These are phyloP conservation scores for Populus alba DNA, from an alignment of 345 rosid species.

Conservation along the genomic window DNA sequence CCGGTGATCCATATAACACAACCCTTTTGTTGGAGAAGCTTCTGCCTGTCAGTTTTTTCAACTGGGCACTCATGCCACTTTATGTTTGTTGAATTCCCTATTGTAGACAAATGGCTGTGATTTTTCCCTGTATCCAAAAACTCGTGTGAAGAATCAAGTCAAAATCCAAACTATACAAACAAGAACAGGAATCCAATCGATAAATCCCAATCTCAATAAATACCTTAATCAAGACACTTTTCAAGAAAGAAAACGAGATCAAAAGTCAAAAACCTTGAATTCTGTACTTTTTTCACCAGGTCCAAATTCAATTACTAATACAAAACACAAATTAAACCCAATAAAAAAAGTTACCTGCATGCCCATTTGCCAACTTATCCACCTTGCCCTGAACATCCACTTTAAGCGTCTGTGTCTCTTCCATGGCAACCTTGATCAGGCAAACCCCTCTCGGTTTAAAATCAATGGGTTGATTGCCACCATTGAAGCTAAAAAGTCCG, in stretches of 20 bases:
- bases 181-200: neutral
- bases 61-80: conserved; percentile 26
- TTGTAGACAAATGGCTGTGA: conserved; percentile 2
- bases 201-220: neutral
- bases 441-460: neutral
- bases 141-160: neutral
- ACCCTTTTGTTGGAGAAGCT: conserved; percentile 25
- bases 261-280: neutral
- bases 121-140: conserved; percentile 9
- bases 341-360: conserved; percentile 15
- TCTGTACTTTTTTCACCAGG: neutral
- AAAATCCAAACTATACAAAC: neutral
- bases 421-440: conserved; percentile 3
- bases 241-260: neutral
- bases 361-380: conserved; percentile 9
- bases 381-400: conserved; percentile 2
- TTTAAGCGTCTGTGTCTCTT: neutral
- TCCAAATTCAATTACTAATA: neutral
- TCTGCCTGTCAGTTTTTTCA: conserved; percentile 21
- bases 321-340: neutral
- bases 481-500: neutral
- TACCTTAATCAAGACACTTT: neutral
- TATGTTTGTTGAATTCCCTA: conserved; percentile 30
- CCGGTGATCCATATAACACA: conserved; percentile 35
- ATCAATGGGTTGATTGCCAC: neutral